phyloP scores from a whole-genome alignment of 164 flowering plant genomes.

The Macadamia integrifolia region DNA sequence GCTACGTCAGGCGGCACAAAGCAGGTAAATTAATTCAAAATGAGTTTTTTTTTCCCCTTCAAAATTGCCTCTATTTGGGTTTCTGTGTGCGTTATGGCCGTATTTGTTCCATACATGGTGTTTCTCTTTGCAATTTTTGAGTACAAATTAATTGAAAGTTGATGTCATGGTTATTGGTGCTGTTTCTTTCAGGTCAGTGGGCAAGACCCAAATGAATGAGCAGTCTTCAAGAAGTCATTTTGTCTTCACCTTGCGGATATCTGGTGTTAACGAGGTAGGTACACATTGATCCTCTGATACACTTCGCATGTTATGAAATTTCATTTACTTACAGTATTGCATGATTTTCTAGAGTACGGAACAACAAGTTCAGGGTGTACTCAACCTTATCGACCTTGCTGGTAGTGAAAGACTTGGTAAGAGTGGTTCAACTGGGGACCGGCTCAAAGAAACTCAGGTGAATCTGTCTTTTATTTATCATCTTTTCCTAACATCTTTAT shows the following conservation, averaged over 20 bases:
- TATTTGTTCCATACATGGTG: background rate
- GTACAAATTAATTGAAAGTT: too few species aligned
- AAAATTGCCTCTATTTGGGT: too few species aligned
- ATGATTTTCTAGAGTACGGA: slow-evolving; percentile 61
- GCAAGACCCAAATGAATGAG: slow-evolving; percentile 93
- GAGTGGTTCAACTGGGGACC: slow-evolving; percentile 94
- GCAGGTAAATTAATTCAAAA: slow-evolving; percentile 47
- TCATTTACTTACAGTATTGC: background rate
- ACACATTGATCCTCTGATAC: background rate
- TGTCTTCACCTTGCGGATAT: slow-evolving; percentile 81
- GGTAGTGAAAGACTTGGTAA: slow-evolving; percentile 97
- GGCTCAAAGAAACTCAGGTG: slow-evolving; percentile 93
- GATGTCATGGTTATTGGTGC: background rate
- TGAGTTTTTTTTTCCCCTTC: background rate
- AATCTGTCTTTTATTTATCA: background rate
- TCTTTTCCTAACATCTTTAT: background rate
- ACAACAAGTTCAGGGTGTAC: slow-evolving; percentile 89
- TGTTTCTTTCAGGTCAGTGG: slow-evolving; percentile 60
- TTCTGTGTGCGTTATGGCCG: too few species aligned
- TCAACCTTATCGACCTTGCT: slow-evolving; percentile 95
- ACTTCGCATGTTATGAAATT: background rate
- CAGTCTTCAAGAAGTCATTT: slow-evolving; percentile 97
- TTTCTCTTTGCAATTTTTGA: too few species aligned
- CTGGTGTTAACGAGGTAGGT: slow-evolving; percentile 91
- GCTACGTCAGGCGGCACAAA: slow-evolving; percentile 80